These are phyloP conservation scores for Berberis vulgaris DNA, from an alignment of 164 flowering plant genomes.

Conservation along the genomic window DNA sequence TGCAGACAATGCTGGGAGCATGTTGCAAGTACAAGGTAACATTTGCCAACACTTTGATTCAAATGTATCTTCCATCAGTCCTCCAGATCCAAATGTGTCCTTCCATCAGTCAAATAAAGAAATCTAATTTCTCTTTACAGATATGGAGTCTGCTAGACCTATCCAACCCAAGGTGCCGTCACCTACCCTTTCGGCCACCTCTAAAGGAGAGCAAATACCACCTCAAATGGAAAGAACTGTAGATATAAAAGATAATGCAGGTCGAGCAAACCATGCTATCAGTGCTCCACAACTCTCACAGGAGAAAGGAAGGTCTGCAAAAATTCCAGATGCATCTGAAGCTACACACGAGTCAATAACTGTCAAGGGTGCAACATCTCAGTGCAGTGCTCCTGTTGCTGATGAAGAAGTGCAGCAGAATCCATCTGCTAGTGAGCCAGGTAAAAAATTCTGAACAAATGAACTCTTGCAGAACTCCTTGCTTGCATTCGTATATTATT, in stretches of 20 bases:
- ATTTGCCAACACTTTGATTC: background rate
- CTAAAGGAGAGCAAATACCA: conserved; percentile 41
- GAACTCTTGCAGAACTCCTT: background rate
- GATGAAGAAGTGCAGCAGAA: conserved; percentile 93
- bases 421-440: conserved; percentile 59
- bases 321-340: conserved; percentile 47
- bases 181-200: conserved; percentile 58
- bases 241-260: conserved; percentile 22
- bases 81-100: no score
- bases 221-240: conserved; percentile 25
- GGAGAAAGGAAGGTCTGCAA: conserved; percentile 26
- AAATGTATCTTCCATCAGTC: no score
- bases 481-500: background rate
- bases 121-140: conserved; percentile 20
- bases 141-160: conserved; percentile 71
- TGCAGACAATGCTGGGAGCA: conserved; percentile 74
- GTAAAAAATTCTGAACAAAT: conserved; percentile 21
- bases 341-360: conserved; percentile 57
- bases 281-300: conserved; percentile 24
- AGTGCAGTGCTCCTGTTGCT: conserved; percentile 54
- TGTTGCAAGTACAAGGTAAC: conserved; percentile 65
- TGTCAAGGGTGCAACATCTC: conserved; percentile 60
- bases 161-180: conserved; percentile 53
- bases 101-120: background rate
- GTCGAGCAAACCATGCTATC: conserved; percentile 23